Evolutionary conservation across 257 asterid genomes (phyloP).

Genomic region (Gentiana straminea): DNA sequence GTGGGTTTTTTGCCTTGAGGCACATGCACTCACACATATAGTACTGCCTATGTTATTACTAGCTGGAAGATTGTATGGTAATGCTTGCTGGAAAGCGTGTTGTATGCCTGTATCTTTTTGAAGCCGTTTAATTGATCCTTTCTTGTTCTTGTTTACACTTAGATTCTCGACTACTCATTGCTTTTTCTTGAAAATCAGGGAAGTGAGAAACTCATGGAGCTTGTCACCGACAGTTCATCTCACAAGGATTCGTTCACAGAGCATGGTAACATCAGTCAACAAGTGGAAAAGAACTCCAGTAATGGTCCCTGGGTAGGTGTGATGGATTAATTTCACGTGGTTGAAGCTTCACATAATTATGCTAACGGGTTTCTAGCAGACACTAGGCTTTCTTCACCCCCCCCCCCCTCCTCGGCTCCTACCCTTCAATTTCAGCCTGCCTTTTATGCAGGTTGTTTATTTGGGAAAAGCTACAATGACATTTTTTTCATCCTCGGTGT

Average conservation of each 20-base stretch:
- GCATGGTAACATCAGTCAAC: constrained; percentile 17
- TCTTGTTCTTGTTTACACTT: constrained; percentile 1
- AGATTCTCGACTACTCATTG: not conserved
- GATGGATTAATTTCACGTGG: not conserved
- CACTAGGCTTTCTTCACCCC: no score
- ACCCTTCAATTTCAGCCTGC: no score
- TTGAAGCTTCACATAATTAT: not conserved
- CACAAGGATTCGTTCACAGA: constrained; percentile 21
- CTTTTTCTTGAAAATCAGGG: constrained; percentile 40
- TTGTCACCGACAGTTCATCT: constrained; percentile 51
- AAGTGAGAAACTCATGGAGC: constrained; percentile 70
- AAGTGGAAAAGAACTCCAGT: constrained; percentile 13
- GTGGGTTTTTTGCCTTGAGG: no score
- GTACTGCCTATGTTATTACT: no score
- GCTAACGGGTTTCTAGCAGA: no score
- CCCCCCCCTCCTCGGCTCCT: no score
- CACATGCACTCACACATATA: no score
- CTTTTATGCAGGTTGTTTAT: not conserved
- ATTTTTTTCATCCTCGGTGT: not conserved
- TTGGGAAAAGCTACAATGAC: not conserved
- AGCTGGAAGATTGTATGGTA: no score
- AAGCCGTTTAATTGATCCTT: constrained; percentile 1
- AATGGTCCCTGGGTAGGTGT: constrained; percentile 41
- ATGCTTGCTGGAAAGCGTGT: not conserved
- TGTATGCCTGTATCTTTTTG: not conserved